These are phyloP conservation scores for Yamadazyma philogaea DNA, from an alignment of 805 yeast species.

Conservation along the genomic window DNA sequence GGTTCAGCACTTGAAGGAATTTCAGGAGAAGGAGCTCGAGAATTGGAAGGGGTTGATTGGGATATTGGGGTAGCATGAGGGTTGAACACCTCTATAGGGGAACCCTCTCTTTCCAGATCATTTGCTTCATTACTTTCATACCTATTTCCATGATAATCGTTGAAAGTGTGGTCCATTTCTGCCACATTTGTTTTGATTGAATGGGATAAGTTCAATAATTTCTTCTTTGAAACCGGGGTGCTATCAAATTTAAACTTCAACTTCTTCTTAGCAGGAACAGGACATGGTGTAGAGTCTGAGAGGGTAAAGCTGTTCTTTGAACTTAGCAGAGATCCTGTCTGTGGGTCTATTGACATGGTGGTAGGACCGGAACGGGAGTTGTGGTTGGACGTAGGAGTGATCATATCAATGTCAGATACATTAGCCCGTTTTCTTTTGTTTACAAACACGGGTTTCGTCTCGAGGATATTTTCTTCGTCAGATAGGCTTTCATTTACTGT, in stretches of 20 bases:
- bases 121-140: constrained; percentile 9
- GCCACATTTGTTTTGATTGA: constrained; percentile 28
- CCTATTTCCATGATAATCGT: constrained; percentile 11
- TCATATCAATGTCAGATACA: constrained; percentile 16
- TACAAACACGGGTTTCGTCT: constrained; percentile 20
- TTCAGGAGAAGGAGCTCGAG: constrained; percentile 33
- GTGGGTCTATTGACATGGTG: background rate
- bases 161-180: constrained; percentile 11
- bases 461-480: constrained; percentile 16
- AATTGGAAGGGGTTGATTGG: constrained; percentile 43
- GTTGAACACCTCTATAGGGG: constrained; percentile 11
- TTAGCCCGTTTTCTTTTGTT: constrained; percentile 25
- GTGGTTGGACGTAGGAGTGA: constrained; percentile 12
- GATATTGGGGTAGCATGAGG: constrained; percentile 37
- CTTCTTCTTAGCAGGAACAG: constrained; percentile 36
- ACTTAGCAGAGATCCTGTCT: constrained; percentile 8
- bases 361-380: background rate
- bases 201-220: constrained; percentile 29
- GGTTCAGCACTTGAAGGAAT: background rate
- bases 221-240: constrained; percentile 16
- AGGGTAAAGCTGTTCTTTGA: constrained; percentile 14
- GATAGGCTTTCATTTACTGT: constrained; percentile 8
- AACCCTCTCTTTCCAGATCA: constrained; percentile 8
- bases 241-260: constrained; percentile 23
- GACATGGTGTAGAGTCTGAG: constrained; percentile 44